These are phyloP conservation scores for Camellia lanceoleosa DNA, from an alignment of 148 eudicot genomes.

Conservation along the genomic window DNA sequence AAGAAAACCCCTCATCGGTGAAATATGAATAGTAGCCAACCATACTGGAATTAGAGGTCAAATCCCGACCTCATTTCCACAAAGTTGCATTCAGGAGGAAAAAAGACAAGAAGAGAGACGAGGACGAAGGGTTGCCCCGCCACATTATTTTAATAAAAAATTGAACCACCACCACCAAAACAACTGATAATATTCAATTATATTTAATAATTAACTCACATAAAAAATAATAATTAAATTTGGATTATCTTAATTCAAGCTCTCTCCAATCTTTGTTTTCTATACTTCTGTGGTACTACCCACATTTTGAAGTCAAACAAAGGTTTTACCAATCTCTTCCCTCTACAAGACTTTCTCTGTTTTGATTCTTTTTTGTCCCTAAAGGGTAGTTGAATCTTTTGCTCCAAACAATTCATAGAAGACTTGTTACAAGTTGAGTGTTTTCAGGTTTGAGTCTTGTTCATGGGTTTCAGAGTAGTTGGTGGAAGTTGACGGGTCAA, in stretches of 20 bases:
- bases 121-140: constrained; percentile 33
- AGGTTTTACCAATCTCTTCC: constrained; percentile 17
- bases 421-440: neutral
- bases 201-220: constrained; percentile 13
- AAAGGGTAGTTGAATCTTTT: neutral
- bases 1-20: too few species aligned
- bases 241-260: constrained; percentile 18
- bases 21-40: too few species aligned
- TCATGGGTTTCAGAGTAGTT: constrained; percentile 4
- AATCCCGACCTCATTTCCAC: neutral
- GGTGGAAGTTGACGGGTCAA: neutral
- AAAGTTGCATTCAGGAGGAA: too few species aligned
- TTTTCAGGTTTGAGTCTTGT: neutral
- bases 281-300: constrained; percentile 23
- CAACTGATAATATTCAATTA: constrained; percentile 19
- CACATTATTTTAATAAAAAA: constrained; percentile 18
- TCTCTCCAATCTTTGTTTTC: constrained; percentile 9
- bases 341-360: neutral
- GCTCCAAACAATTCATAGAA: neutral
- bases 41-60: too few species aligned
- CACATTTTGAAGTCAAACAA: constrained; percentile 35
- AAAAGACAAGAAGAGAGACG: constrained; percentile 33
- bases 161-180: constrained; percentile 24
- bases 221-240: constrained; percentile 12
- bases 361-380: constrained; percentile 21